Conservation (phyloP, 2,329 filamentous ascomycete genomes). For the Knufia fluminis region DNA sequence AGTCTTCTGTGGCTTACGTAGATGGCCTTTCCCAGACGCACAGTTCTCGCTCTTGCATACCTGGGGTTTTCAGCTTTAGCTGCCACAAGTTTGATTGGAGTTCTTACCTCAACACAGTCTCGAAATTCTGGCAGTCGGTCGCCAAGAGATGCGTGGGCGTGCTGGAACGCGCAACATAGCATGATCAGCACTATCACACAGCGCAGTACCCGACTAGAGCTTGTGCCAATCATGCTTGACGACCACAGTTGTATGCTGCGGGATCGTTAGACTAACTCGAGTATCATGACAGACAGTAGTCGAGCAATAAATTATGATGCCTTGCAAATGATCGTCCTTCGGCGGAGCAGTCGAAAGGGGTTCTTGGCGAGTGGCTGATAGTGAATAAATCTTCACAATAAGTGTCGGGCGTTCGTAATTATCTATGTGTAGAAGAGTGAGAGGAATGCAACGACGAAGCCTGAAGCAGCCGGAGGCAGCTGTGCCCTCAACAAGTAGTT, state of each 20-base stretch:
- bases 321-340: neutral
- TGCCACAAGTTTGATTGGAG: conserved; percentile 5
- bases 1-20: conserved; percentile 51
- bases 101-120: conserved; percentile 68
- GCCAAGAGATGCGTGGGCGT: conserved; percentile 59
- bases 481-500: too few relatives aligned
- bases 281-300: too few relatives aligned
- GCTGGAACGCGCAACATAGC: conserved; percentile 2
- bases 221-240: neutral
- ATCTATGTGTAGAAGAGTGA: too few relatives aligned
- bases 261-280: neutral
- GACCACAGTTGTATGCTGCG: neutral
- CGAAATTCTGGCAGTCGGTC: conserved; percentile 81
- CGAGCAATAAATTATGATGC: too few relatives aligned
- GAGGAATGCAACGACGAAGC: too few relatives aligned
- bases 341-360: neutral
- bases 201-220: neutral
- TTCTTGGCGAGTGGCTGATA: too few relatives aligned
- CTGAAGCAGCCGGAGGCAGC: too few relatives aligned
- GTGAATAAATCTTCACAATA: too few relatives aligned
- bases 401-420: too few relatives aligned
- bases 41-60: conserved; percentile 77
- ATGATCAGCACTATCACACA: neutral
- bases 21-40: conserved; percentile 52
- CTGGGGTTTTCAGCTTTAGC: conserved; percentile 38